Conservation (phyloP, 768 basidiomycete genomes). For the Collybiopsis confluens region DNA sequence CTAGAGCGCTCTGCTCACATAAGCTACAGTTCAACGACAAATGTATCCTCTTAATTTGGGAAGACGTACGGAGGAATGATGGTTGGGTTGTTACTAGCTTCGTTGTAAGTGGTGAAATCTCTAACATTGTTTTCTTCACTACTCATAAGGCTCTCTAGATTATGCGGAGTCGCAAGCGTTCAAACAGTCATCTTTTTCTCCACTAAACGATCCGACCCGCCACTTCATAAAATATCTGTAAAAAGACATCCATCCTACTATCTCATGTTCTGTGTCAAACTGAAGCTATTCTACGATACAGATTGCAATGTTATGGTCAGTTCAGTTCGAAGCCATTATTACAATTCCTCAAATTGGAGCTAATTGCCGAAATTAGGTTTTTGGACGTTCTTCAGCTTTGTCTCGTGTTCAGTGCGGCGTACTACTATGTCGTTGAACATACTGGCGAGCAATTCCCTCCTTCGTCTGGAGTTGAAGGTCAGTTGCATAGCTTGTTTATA, state of each 20-base stretch:
- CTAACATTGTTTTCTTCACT: not conserved
- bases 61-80: constrained; percentile 4
- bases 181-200: constrained; percentile 2
- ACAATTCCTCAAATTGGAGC: not conserved
- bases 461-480: constrained; percentile 7
- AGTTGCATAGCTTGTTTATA: not conserved
- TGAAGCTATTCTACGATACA: not conserved
- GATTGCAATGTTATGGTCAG: not conserved
- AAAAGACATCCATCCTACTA: not conserved
- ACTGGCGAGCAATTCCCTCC: not conserved
- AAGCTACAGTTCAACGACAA: no score
- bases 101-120: not conserved
- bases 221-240: not conserved
- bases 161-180: not conserved
- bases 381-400: constrained; percentile 2
- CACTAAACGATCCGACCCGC: not conserved
- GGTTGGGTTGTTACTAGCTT: not conserved
- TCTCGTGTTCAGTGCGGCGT: constrained; percentile 3
- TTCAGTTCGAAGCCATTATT: no score
- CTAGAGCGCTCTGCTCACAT: no score
- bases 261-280: not conserved
- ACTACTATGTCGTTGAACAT: constrained; percentile 2
- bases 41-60: no score
- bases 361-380: not conserved
- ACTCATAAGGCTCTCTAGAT: not conserved